Conservation (phyloP, 2,329 filamentous ascomycete species). For the Macrophomina tecta region DNA sequence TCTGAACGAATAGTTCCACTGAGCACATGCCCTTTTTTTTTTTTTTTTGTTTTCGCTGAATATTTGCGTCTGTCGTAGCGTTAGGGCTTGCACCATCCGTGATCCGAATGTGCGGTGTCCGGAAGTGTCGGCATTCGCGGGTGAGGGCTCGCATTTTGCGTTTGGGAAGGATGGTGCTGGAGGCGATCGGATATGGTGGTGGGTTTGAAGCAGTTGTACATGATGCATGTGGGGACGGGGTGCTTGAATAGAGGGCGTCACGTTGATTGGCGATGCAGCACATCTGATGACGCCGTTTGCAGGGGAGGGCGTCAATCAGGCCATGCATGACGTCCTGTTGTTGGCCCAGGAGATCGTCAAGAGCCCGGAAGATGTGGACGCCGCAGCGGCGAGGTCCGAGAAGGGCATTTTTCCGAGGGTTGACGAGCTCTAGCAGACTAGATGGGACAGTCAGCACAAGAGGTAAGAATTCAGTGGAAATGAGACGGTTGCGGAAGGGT, state of each 20-base stretch:
- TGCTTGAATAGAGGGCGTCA: conserved; percentile 60
- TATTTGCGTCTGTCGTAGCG: conserved; percentile 47
- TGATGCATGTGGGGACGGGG: conserved; percentile 41
- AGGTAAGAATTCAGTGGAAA: background rate
- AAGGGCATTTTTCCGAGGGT: conserved; percentile 32
- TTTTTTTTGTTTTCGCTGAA: conserved; percentile 49
- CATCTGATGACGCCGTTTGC: conserved; percentile 64
- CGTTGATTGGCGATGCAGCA: conserved; percentile 65
- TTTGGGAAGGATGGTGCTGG: conserved; percentile 47
- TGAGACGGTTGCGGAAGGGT: conserved; percentile 50
- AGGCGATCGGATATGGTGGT: conserved; percentile 55
- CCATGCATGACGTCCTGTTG: conserved; percentile 60
- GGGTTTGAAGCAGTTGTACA: conserved; percentile 46
- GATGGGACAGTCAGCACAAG: conserved; percentile 33
- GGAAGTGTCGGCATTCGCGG: conserved; percentile 52
- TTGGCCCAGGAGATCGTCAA: conserved; percentile 44
- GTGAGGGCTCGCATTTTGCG: conserved; percentile 34
- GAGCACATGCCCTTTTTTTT: too few species aligned
- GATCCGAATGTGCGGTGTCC: conserved; percentile 52
- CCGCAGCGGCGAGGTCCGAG: conserved; percentile 34
- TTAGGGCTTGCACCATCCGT: too few species aligned
- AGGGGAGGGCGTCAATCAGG: conserved; percentile 66
- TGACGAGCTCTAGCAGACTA: conserved; percentile 40
- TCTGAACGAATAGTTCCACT: too few species aligned
- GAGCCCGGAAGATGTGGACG: conserved; percentile 34